Evolutionary conservation across 2,329 filamentous ascomycete species (phyloP), one percentile per base, ranked within the genome.

Genomic region (Helotiales sp.): DNA sequence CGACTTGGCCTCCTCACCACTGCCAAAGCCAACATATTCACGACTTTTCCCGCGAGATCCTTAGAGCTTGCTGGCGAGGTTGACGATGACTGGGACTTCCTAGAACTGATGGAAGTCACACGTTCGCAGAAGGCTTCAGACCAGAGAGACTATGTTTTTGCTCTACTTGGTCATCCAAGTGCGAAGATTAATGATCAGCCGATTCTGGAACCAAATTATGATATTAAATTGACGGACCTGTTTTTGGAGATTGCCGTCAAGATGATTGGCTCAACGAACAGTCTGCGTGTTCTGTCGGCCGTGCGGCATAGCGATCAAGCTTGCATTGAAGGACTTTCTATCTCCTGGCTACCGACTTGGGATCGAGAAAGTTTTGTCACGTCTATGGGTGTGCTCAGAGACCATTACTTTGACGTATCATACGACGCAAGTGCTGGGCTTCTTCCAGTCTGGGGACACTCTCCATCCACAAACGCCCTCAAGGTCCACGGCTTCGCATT

Each of bases 21-120:
- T 19, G 54, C 48, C 2, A 52, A 47, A 38, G 36, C 54, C 1
- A 57, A 51, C 24, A 49, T 57, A 3, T 57, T 51, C 27, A 57
- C 54, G 10, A 52, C 54, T 1, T 57, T 57, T 25, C 54, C 54
- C 19, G 48, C 38, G 17, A 36, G 48, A 17, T 47, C 54, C 9
- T 24, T 22, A 19, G 48, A 57, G 33, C 38, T 57, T 44, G 27
- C 40, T 27, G 54, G 49, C 6, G 54, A 57, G n/a, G 54, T 57
- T 2, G 54, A 57, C n/a, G 54, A 47, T 36, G 54, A 57, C 29
- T 52, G 46, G 33, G 40, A 57, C 40, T 57, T 57, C 24, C 30
- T 57, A 7, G 48, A 57, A 17, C 29, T 52, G 30, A 40, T 57
- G 54, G 54, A 57, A 33, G 54, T 57, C 1, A 57, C 54, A 2